A percentile compares a stretch with the other conserved stretches of the same genome.
phyloP scores from a whole-genome alignment of 352 stramenopile genomes.

The Phytophthora sansomeana region DNA sequence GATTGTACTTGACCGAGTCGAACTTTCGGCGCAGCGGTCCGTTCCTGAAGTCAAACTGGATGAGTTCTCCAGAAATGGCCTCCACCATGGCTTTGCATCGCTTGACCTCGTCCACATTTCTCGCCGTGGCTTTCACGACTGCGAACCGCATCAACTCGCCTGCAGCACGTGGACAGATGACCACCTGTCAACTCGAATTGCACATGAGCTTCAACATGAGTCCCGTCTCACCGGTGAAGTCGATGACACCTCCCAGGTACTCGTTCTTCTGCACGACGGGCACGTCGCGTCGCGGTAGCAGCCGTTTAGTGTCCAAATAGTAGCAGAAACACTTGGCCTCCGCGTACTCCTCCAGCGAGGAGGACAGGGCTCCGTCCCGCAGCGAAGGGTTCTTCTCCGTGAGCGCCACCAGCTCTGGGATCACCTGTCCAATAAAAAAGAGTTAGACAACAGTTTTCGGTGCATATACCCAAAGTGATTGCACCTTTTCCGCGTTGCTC shows the following conservation, averaged over 20 bases:
- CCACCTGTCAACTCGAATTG: not conserved
- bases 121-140: constrained; percentile 87
- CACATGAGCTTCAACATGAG: not conserved
- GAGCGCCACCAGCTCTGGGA: constrained; percentile 81
- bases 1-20: constrained; percentile 95
- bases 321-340: constrained; percentile 93
- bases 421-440: constrained; percentile 47
- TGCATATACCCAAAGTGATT: not conserved
- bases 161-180: constrained; percentile 30
- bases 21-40: constrained; percentile 93
- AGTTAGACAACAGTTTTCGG: constrained; percentile 4
- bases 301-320: constrained; percentile 74
- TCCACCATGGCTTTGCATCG: constrained; percentile 86
- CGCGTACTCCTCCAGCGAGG: constrained; percentile 94
- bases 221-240: constrained; percentile 90
- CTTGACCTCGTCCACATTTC: constrained; percentile 86
- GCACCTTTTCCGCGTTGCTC: constrained; percentile 59
- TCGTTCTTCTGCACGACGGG: constrained; percentile 81
- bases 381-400: constrained; percentile 86
- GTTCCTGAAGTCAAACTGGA: constrained; percentile 97
- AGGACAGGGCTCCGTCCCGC: constrained; percentile 79
- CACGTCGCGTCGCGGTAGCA: constrained; percentile 67
- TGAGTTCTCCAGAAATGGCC: constrained; percentile 88
- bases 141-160: constrained; percentile 91
- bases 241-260: constrained; percentile 95